Evolutionary conservation across 306 rosid species (phyloP), one percentile per base, ranked within the genome.

Genomic region (Vicia sativa): DNA sequence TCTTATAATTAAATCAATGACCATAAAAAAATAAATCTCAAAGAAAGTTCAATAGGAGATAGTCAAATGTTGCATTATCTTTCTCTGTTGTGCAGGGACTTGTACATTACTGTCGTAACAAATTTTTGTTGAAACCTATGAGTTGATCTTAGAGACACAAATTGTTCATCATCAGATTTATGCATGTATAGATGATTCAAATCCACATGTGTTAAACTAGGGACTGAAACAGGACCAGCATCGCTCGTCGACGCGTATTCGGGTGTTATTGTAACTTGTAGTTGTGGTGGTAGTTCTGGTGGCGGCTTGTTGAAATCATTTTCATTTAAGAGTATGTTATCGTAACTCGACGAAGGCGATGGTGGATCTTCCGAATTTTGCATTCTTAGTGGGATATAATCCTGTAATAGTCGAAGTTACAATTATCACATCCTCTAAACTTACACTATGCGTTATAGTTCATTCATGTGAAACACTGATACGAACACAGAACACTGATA

Each of bases 261-360:
- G 29, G 80, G 76, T 52, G 74, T 48, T 49, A 70, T 26, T 46
- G 79, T 45, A 55, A 65, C 77, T 46, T 78, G 90, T 42, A 90
- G 72, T 67, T 88, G 96, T 37, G 85, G 84, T 18, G 98, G 97
- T 60, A 87, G 63, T 55, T 83, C 88, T 11, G 96, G 95, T n/a
- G 97, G 97, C 61, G 87, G 85, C 71, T 77, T 84, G 18, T 81
- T 66, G 62, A 77, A 93, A 48, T 90, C 96, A 7, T 86, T 86
- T 10, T 85, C 90, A 5, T 64, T 73, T 45, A 90, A 73, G 67
- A 31, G 50, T 52, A 68, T 69, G 79, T 83, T 88, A 35, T 86
- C 86, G 11, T 93, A 93, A 83, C 95, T 93, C 34, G 89, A 83
- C 38, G 95, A 86, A 16, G 98, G 96, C n/a, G 97, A 90, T 52